Evolutionary conservation across 75 land plant species (phyloP).

Genomic region (Picea glauca): DNA sequence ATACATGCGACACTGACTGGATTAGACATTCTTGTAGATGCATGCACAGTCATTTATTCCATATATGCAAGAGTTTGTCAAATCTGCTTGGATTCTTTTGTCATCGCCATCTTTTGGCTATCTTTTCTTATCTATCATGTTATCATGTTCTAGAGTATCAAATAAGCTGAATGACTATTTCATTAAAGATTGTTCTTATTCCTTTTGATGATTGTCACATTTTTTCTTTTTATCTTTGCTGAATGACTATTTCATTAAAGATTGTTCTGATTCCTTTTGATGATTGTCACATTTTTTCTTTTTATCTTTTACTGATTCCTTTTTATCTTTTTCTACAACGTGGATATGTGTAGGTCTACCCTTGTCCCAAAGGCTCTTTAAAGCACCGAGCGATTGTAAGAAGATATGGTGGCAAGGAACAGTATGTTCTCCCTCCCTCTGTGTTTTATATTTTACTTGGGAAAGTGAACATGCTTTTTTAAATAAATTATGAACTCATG

Average conservation of each 20-base stretch:
- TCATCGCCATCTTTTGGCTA: not conserved
- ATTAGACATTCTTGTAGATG: not conserved
- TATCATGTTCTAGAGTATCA: not conserved
- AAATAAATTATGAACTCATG: not conserved
- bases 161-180: too few relatives aligned
- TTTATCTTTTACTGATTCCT: not conserved
- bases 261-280: not conserved
- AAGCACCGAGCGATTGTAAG: constrained; percentile 67
- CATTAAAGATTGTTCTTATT: too few relatives aligned
- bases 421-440: constrained; percentile 31
- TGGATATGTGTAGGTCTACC: constrained; percentile 60
- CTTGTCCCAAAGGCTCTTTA: constrained; percentile 91
- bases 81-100: not conserved
- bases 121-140: not conserved
- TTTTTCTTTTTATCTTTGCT: not conserved
- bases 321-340: not conserved
- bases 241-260: too few relatives aligned
- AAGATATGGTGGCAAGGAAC: constrained; percentile 82
- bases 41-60: not conserved
- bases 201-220: not conserved
- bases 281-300: not conserved
- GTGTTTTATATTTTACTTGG: not conserved
- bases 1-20: not conserved
- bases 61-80: not conserved
- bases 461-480: not conserved